Evolutionary conservation across 2,329 filamentous ascomycete species (phyloP), one percentile per base, ranked within the genome.

Genomic region (Macrophomina pseudophaseolina): DNA sequence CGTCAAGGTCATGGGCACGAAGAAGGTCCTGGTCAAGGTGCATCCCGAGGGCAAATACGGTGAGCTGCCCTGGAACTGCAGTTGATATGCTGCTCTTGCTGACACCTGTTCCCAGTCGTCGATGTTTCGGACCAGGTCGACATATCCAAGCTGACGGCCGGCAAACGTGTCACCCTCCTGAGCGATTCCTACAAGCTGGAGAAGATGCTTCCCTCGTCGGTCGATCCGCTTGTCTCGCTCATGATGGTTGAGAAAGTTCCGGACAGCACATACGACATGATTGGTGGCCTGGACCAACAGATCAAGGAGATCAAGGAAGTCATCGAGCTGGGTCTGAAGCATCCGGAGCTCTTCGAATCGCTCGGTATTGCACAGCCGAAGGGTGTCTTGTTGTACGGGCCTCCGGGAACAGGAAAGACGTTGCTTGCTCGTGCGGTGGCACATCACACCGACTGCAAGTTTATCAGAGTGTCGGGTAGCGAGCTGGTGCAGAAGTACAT

Each of bases 241-340:
- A 99, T 99, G 95, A 99, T 99, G 95, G 95, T 99, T 63, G 95
- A 99, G 80, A 99, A 99, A 86, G 95, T 99, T 16, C 95, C 95
- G 16, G 95, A 99, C 85, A 97, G 93, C 84, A 99, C 95, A 78
- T 99, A 99, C 85, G 95, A 99, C 83, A 99, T 99, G 95, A 99
- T 99, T 79, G 95, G 95, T 82, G 95, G 95, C 72, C 84, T 99
- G 69, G 95, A 99, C 79, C 94, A 99, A 80, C 95, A 99, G 79
- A 98, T 99, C 84, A 98, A 99, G 84, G 95, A 99, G 80, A 99
- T 99, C 86, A 99, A 99, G 83, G 95, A 99, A 82, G 95, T 99
- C 74, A 98, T 99, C 79, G 95, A 99, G 84, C 90, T 99, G 52
- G 95, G 95, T 71, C 88, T 99, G 70, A 97, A 98, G 85, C 95